A percentile compares a stretch with the other conserved stretches of the same genome.
phyloP scores from a whole-genome alignment of 139 green algal species.

The Closterium sp. region DNA sequence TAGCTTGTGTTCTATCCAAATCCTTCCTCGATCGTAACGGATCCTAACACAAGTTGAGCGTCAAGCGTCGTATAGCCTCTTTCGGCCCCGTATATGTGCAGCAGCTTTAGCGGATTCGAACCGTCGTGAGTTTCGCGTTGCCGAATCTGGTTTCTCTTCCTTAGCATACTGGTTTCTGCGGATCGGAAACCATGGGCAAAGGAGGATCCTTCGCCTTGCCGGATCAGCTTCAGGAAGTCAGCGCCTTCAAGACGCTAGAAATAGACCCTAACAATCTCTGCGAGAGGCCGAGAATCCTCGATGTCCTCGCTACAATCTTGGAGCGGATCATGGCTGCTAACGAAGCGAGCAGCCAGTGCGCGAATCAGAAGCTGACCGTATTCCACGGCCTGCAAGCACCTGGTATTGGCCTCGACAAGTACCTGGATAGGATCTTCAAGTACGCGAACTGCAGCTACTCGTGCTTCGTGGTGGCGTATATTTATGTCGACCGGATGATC shows the following conservation, averaged over 20 bases:
- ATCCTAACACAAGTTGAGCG: neutral
- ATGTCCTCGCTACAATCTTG: slow-evolving; percentile 37
- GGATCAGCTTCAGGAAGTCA: neutral
- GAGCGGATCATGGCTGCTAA: slow-evolving; percentile 32
- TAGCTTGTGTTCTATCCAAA: neutral
- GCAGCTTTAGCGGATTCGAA: neutral
- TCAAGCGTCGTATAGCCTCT: neutral
- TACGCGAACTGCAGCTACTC: slow-evolving; percentile 74
- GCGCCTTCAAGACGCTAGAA: neutral
- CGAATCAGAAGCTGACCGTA: slow-evolving; percentile 45
- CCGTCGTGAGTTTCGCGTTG: neutral
- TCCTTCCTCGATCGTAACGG: neutral
- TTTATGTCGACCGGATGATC: slow-evolving; percentile 68
- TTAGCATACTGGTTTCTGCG: neutral
- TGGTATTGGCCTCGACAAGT: slow-evolving; percentile 66
- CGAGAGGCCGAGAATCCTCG: slow-evolving; percentile 16
- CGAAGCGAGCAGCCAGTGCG: neutral
- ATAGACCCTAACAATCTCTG: neutral
- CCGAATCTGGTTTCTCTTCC: neutral
- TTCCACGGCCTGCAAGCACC: slow-evolving; percentile 70
- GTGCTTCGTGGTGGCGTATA: slow-evolving; percentile 69
- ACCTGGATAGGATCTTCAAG: slow-evolving; percentile 69
- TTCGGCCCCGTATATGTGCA: neutral
- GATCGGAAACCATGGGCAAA: neutral
- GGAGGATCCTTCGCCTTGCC: neutral